Evolutionary conservation across 495 filamentous ascomycete genomes (phyloP), one percentile per base, ranked within the genome.

Genomic region (Aspergillus steynii): DNA sequence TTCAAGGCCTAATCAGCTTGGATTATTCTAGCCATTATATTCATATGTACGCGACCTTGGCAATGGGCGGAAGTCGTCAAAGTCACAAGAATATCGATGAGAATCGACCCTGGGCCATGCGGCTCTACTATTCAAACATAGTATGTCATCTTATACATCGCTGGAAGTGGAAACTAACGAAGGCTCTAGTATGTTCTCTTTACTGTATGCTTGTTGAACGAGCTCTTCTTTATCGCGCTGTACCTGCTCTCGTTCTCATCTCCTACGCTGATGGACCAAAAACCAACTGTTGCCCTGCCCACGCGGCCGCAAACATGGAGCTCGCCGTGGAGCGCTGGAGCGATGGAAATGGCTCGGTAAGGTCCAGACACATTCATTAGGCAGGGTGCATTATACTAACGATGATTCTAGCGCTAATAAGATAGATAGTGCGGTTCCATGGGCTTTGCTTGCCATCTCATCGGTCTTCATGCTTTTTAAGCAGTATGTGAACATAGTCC

Each of bases 1-100:
- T 94, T 81, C 92, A 96, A 77, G 83, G 86, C 28, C 78, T 96
- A 64, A 96, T 96, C 67, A 86, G 86, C 55, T 72, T 96, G 65
- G 92, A 96, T 75, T 74, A 96, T 51, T 89, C 92, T 47, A 91
- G 88, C 75, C 92, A 96, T 72, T 96, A 96, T 73, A 87, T 93
- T 76, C 92, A 96, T 74, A 96, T 96, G 91, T 95, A 88, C 70
- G 90, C 90, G 15, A 92, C 90, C 12, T 26, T 56, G 27, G 55
- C 50, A 26, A 89, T 91, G 87, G 74, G 80, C 56, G 83, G 81
- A 15, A 26, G 26, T 6, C 53, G 53, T 14, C 79, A 83, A 67
- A 91, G 88, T 69, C 92, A 96, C 74, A 96, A 96, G 86, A 90
- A 86, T 60, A 87, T 96, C 45, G 90, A 91, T 65, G 55, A 58